Base-by-base conservation (phyloP, 192 early-diverging fungal species). In the Coemansia sp. region DNA sequence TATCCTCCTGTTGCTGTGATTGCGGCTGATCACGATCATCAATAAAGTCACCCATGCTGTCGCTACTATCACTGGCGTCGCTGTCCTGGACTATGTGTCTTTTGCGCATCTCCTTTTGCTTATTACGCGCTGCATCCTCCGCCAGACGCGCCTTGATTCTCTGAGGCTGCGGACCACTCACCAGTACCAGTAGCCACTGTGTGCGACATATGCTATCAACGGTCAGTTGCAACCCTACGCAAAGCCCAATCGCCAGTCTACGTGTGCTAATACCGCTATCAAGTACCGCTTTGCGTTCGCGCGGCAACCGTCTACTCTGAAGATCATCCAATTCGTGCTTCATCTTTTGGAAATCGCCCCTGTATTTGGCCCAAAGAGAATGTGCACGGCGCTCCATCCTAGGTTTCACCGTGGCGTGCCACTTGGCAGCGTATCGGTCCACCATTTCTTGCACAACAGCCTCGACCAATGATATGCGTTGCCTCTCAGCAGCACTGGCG, bases 41-140 rank as follows among this genome's bases (percentile, higher is more conserved):
- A 46, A 83, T 79, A 73, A 84, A 85, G 20, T 84, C 80, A 23
- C 46, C 64, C 70, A 77, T 69, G 7, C 69, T 66, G 23, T 84
- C 78, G 40, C 40, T 34, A 40, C 60, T 66, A 18, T 9, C 31
- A 15, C 40, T 30, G 29, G 33, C 35, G 49, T 28, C 49, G 4
- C 18, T 16, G 18, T 43, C 40, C 0, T 43, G 40, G 40, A 43
- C 15, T 16, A 18, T 2, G 21, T 8, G 23, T 51, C 26, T 26
- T 51, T 13, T 26, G 6, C 48, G 23, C 21, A 8, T 23, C 2
- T 51, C 23, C 25, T 13, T 23, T 23, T 7, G 9, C 2, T 46
- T 15, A 5, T 51, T 25, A 13, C 21, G 48, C 23, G 23, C 7
- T 23, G 21, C 48, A 25, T 51, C 25, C 25, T 26, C 40, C 5